These are phyloP conservation scores for Colletotrichum tropicicola DNA, from an alignment of 2,329 filamentous ascomycete genomes.

Conservation along the genomic window DNA sequence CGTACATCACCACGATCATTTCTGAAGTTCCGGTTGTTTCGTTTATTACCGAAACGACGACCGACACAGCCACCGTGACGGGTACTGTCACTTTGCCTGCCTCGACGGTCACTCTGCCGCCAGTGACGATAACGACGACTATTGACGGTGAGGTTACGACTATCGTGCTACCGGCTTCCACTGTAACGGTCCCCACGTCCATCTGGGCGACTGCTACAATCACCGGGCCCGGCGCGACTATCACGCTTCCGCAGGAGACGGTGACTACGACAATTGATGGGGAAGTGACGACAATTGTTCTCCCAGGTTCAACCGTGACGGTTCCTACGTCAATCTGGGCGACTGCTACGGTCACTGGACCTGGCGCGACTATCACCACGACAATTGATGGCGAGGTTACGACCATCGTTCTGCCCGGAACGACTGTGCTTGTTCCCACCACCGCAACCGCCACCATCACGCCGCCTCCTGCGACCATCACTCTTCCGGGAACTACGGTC, in stretches of 20 bases:
- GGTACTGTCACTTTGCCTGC: not conserved
- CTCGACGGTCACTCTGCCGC: constrained; percentile 8
- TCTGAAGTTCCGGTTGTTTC: constrained; percentile 9
- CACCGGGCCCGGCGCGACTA: not conserved
- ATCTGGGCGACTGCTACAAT: too few species aligned
- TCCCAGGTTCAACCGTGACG: constrained; percentile 24
- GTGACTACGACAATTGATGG: constrained; percentile 38
- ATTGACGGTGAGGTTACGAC: not conserved
- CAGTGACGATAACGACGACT: not conserved
- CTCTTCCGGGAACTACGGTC: constrained; percentile 26
- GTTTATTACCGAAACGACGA: not conserved
- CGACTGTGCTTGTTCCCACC: constrained; percentile 16
- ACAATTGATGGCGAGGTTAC: constrained; percentile 34
- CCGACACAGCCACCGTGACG: not conserved
- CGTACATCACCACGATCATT: not conserved
- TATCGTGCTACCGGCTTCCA: not conserved
- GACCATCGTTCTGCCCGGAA: not conserved
- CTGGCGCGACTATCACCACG: constrained; percentile 42
- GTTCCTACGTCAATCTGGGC: constrained; percentile 31
- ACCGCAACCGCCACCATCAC: not conserved
- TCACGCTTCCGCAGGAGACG: not conserved
- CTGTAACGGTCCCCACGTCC: not conserved
- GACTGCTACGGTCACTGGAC: constrained; percentile 40
- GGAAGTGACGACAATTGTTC: not conserved
- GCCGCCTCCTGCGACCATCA: constrained; percentile 4